Evolutionary conservation across 805 yeast genomes (phyloP), one percentile per base, ranked within the genome.

Genomic region (Torulaspora maleeae): DNA sequence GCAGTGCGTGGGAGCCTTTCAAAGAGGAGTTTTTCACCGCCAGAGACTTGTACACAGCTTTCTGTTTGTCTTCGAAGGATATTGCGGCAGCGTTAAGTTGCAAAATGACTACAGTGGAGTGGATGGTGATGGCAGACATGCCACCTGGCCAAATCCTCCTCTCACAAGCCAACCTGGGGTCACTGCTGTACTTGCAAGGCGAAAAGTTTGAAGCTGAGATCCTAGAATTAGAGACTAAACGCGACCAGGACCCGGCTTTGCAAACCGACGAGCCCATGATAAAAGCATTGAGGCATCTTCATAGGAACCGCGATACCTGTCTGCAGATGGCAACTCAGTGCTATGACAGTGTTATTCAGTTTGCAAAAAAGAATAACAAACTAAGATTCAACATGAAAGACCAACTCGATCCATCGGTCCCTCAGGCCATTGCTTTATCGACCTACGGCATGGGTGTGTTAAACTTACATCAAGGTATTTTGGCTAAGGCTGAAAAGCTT

Each of bases 371-470:
- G 36, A 61, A 65, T 42, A 56, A 56, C 16, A 65, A 61, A 41
- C 39, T 65, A 17, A 56, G 64, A 43, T 65, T 58, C 47, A 63
- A 64, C 36, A 51, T 59, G 37, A 57, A 58, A 22, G 67, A 64
- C 28, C 66, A 69, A 35, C 54, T 75, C 17, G 75, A 72, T 38
- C 61, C 63, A 9, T 66, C 69, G 5, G 64, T 83, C 10, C 74
- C 77, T 27, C 87, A 85, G 51, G 79, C 85, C 1, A 79, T 84
- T 34, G 93, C 95, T 0, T 71, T 90, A 60, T 80, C 95, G 0
- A 79, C 88, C 0, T 90, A 85, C 59, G 95, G 96, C 0, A 70
- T 86, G 33, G 98, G 96, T 1, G 95, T 89, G 4, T 74, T 87
- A 9, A 74, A 77, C 36, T 65, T 83, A n/a, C 86, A 86, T 54